Evolutionary conservation across 1,139 yeast species (phyloP), one percentile per base, ranked within the genome.

Genomic region (Meyerozyma sp.): DNA sequence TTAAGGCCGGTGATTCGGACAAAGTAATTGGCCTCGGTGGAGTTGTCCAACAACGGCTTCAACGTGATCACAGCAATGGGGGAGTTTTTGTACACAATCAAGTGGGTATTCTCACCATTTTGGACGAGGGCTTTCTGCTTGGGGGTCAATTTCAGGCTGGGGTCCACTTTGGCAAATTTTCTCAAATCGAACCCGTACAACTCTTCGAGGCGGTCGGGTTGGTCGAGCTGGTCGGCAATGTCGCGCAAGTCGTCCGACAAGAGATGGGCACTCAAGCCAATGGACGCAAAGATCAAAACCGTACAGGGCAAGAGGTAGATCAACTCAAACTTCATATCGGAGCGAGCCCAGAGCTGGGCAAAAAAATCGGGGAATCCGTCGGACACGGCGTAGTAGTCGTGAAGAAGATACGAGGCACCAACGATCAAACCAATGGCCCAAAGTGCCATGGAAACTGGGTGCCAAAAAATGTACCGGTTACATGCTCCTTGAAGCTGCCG

Each of bases 31-130:
- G 71, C 63, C 32, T 64, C 70, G 9, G 64, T 60, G 2, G 71
- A 63, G 40, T 58, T 56, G 21, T 65, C 64, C n/a, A 61, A 65
- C 43, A 69, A 62, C 2, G 73, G 71, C 26, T 55, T 60, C 42
- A 73, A 57, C 3, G 82, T 64, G 20, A 76, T 65, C 36, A 81
- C 65, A 1, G 89, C 89, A 56, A 85, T 81, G 20, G 93, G 90
- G 2, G 82, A 70, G 23, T 75, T 78, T 55, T 90, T 75, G 62
- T 84, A 84, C 11, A 76, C 58, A 18, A 84, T 69, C 39, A 82
- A 53, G 45, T 74, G 77, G 2, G 88, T 67, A 51, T 82, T 75
- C 13, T 71, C 63, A 23, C 75, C 74, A 25, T 58, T 48, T 13
- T 49, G 54, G 44, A 57, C 56, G 41, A 62, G 66, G 47, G 45